Conservation (phyloP, 352 stramenopile species). For the Phytophthora colocasiae region DNA sequence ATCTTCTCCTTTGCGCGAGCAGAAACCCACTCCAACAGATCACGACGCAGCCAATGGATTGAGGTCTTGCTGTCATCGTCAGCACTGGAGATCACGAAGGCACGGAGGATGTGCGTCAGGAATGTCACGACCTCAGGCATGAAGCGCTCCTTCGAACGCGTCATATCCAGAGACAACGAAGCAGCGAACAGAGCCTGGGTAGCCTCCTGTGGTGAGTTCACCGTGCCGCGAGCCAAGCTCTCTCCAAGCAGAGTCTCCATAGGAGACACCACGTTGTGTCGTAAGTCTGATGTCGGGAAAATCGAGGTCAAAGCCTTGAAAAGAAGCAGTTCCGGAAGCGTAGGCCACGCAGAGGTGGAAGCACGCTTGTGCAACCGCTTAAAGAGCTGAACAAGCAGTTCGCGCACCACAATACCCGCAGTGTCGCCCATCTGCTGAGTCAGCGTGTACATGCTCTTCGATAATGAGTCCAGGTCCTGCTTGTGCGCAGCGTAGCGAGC, state of each 20-base stretch:
- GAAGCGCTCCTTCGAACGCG: slow-evolving; percentile 90
- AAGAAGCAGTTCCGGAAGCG: slow-evolving; percentile 90
- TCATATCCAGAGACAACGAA: slow-evolving; percentile 76
- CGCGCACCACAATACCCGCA: slow-evolving; percentile 87
- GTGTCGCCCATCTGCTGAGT: slow-evolving; percentile 92
- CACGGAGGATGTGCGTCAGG: slow-evolving; percentile 60
- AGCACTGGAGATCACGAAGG: slow-evolving; percentile 43
- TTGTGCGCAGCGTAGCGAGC: slow-evolving; percentile 78
- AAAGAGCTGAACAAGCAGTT: slow-evolving; percentile 92
- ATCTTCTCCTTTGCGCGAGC: slow-evolving; percentile 23
- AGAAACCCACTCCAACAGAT: slow-evolving; percentile 53
- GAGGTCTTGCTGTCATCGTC: slow-evolving; percentile 26
- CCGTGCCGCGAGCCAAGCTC: slow-evolving; percentile 78
- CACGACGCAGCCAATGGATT: slow-evolving; percentile 57
- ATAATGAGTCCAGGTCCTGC: slow-evolving; percentile 79
- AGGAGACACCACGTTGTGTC: slow-evolving; percentile 95
- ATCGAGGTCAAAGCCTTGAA: slow-evolving; percentile 90
- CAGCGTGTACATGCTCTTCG: slow-evolving; percentile 89
- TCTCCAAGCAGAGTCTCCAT: slow-evolving; percentile 93
- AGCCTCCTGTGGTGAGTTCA: slow-evolving; percentile 81
- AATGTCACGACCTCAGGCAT: slow-evolving; percentile 85
- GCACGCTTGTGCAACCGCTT: slow-evolving; percentile 78
- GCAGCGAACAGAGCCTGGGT: slow-evolving; percentile 82
- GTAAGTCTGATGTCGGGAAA: slow-evolving; percentile 95
- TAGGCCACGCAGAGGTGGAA: slow-evolving; percentile 84